A percentile compares a stretch with the other conserved stretches of the same genome.
phyloP scores from a whole-genome alignment of 2,329 filamentous ascomycete species.

The Clonostachys rosea region DNA sequence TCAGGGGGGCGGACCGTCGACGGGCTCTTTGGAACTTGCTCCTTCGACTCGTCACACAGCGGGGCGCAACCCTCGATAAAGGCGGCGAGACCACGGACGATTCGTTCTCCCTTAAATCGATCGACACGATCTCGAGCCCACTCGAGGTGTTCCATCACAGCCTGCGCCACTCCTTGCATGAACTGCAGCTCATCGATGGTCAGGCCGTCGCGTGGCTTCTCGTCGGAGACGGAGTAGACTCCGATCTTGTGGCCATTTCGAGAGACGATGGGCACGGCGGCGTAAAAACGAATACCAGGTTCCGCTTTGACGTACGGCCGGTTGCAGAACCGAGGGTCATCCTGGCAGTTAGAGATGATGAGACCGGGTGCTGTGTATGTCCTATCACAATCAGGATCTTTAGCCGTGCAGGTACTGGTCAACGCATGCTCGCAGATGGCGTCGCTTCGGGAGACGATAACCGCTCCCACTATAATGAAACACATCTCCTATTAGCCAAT shows the following conservation, averaged over 20 bases:
- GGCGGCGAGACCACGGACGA: constrained; percentile 46
- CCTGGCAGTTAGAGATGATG: constrained; percentile 18
- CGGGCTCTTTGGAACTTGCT: background rate
- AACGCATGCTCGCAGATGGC: constrained; percentile 24
- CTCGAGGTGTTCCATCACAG: constrained; percentile 58
- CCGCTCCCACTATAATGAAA: constrained; percentile 10
- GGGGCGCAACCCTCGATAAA: constrained; percentile 40
- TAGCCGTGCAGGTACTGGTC: constrained; percentile 13
- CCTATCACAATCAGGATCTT: constrained; percentile 10
- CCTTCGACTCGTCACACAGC: background rate
- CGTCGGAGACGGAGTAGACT: constrained; percentile 54
- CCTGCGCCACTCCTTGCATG: constrained; percentile 50
- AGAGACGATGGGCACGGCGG: constrained; percentile 53
- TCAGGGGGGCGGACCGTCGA: background rate
- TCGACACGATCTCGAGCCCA: constrained; percentile 46
- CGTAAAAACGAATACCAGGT: constrained; percentile 26
- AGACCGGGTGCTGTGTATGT: constrained; percentile 19
- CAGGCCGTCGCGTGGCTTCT: constrained; percentile 46
- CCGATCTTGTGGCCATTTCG: constrained; percentile 52
- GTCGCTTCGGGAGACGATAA: constrained; percentile 18
- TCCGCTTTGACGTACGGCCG: constrained; percentile 23
- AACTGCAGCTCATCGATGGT: constrained; percentile 41
- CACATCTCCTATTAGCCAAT: background rate
- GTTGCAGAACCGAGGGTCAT: constrained; percentile 22
- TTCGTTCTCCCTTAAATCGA: constrained; percentile 46